phyloP scores from a whole-genome alignment of 306 rosid genomes.

The Mimosa pudica region DNA sequence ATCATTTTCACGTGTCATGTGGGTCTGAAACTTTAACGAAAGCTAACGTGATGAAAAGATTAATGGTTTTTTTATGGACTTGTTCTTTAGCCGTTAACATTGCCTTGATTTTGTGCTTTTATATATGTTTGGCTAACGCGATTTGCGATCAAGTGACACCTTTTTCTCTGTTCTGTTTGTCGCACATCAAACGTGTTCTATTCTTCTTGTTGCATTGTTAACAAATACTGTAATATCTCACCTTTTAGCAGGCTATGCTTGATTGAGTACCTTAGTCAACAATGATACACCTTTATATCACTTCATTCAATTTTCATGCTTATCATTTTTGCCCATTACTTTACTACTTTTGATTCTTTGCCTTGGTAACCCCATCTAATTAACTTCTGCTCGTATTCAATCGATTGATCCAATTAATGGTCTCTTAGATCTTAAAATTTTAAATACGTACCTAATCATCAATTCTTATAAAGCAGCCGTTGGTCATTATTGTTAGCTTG shows the following conservation, averaged over 20 bases:
- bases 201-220: not conserved
- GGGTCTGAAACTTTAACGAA: conserved; percentile 8
- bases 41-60: not conserved
- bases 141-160: not conserved
- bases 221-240: not conserved
- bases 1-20: not conserved
- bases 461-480: too few species aligned
- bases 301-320: not conserved
- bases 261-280: not conserved
- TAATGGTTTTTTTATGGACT: conserved; percentile 27
- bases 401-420: too few species aligned
- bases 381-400: too few species aligned
- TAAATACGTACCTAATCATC: too few species aligned
- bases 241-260: not conserved
- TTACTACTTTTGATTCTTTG: not conserved
- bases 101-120: conserved; percentile 21
- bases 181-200: not conserved
- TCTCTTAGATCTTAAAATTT: too few species aligned
- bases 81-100: conserved; percentile 39
- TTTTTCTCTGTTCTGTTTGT: not conserved
- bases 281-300: not conserved
- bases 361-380: not conserved
- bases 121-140: not conserved
- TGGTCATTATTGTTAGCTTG: too few species aligned
- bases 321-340: not conserved